phyloP scores from a whole-genome alignment of 768 basidiomycete genomes.

The Russula griseocarnosa region DNA sequence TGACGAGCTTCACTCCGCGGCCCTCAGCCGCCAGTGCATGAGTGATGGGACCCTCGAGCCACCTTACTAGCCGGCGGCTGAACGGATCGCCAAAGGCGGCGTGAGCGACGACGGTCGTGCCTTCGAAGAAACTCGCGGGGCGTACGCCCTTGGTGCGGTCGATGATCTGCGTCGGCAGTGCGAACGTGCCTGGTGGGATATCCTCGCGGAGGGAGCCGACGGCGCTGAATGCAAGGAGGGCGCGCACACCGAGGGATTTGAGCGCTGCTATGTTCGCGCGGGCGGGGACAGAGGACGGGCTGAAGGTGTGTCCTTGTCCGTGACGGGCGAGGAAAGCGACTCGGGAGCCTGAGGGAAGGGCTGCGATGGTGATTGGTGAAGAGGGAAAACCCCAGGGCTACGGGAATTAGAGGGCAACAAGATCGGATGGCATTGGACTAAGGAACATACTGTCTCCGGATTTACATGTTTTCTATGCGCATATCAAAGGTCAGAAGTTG shows the following conservation, averaged over 20 bases:
- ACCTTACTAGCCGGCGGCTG: conserved; percentile 54
- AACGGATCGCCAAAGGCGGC: conserved; percentile 94
- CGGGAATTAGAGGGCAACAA: not conserved
- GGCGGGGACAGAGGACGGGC: conserved; percentile 75
- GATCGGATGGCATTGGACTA: not conserved
- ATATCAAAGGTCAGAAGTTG: not conserved
- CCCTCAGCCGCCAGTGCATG: conserved; percentile 59
- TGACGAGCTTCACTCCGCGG: conserved; percentile 63
- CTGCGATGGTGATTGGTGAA: conserved; percentile 86
- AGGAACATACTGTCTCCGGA: conserved; percentile 65
- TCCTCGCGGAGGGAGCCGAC: conserved; percentile 95
- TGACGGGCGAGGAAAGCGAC: conserved; percentile 93
- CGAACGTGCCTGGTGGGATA: conserved; percentile 84
- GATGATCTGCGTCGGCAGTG: conserved; percentile 88
- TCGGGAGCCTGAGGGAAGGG: conserved; percentile 73
- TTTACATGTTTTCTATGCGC: conserved; percentile 63
- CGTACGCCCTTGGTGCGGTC: conserved; percentile 94
- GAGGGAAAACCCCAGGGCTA: conserved; percentile 94
- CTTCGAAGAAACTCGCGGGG: conserved; percentile 85
- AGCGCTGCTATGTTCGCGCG: conserved; percentile 95
- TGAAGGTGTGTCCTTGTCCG: conserved; percentile 72
- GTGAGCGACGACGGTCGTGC: conserved; percentile 79
- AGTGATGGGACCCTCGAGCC: conserved; percentile 63
- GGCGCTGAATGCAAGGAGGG: conserved; percentile 90
- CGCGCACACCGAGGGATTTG: conserved; percentile 85